These are phyloP conservation scores for Bryopsis sp. DNA, from an alignment of 139 green algal species.

Conservation along the genomic window DNA sequence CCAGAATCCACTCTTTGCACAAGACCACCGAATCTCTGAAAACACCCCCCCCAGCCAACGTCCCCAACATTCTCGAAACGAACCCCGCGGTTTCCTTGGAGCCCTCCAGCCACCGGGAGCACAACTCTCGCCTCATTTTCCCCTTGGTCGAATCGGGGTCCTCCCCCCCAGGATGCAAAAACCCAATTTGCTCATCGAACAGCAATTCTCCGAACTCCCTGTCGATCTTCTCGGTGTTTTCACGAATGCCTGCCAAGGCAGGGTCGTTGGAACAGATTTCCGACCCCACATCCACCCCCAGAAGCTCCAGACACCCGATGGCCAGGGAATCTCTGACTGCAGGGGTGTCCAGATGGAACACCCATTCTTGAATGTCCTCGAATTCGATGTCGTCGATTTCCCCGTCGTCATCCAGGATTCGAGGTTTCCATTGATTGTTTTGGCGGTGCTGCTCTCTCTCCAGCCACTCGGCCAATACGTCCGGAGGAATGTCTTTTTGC, in stretches of 20 bases:
- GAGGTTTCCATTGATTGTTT: background rate
- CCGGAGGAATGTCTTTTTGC: background rate
- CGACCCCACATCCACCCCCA: constrained; percentile 39
- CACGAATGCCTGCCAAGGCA: too few relatives aligned
- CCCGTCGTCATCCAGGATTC: constrained; percentile 14
- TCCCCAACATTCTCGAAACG: background rate
- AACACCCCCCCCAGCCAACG: constrained; percentile 2
- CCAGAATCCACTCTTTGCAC: background rate
- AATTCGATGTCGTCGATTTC: constrained; percentile 16
- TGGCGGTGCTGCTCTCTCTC: background rate
- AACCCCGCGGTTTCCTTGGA: background rate
- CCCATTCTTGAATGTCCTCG: constrained; percentile 22
- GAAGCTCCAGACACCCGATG: constrained; percentile 37
- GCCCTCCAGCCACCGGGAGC: too few relatives aligned
- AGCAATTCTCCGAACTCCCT: too few relatives aligned
- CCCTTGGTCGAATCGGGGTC: too few relatives aligned
- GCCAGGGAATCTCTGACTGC: constrained; percentile 29
- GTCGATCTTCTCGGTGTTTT: too few relatives aligned
- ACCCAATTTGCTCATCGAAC: too few relatives aligned
- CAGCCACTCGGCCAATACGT: background rate
- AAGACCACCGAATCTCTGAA: background rate
- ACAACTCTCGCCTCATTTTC: too few relatives aligned
- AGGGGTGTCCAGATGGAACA: constrained; percentile 24
- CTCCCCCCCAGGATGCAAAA: too few relatives aligned
- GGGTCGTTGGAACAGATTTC: constrained; percentile 28